phyloP scores from a whole-genome alignment of 805 yeast genomes.

The Lipomyces japonicus region DNA sequence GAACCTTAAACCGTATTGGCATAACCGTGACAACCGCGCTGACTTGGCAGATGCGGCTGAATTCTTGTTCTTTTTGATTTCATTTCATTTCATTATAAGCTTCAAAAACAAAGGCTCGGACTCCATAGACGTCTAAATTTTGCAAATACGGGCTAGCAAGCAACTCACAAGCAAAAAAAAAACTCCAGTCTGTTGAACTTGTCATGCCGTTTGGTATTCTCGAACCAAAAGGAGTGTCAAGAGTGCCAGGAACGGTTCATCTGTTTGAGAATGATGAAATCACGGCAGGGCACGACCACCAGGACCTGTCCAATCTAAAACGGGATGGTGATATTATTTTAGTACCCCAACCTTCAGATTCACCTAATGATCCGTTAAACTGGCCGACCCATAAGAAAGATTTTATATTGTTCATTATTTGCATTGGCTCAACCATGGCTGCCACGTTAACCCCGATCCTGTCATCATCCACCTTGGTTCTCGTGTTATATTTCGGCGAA shows the following conservation, averaged over 20 bases:
- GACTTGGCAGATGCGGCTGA: too few species aligned
- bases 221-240: slow-evolving; percentile 12
- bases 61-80: too few species aligned
- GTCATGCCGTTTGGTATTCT: slow-evolving; percentile 23
- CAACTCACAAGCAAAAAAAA: too few species aligned
- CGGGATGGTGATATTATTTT: slow-evolving; percentile 47
- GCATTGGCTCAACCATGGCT: slow-evolving; percentile 24
- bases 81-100: too few species aligned
- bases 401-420: slow-evolving; percentile 16
- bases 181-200: too few species aligned
- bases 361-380: slow-evolving; percentile 67
- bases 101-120: too few species aligned
- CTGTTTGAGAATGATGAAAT: slow-evolving; percentile 12
- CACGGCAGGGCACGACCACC: background rate
- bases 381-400: slow-evolving; percentile 44
- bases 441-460: slow-evolving; percentile 22
- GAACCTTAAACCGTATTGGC: too few species aligned
- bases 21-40: too few species aligned
- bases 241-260: slow-evolving; percentile 24
- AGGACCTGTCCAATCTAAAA: slow-evolving; percentile 36
- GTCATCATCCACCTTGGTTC: slow-evolving; percentile 24
- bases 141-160: too few species aligned
- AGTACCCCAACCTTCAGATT: slow-evolving; percentile 63
- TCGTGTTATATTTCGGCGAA: slow-evolving; percentile 13
- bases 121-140: too few species aligned